Evolutionary conservation across 148 eudicot genomes (phyloP).

Genomic region (Rhododendron simsii): DNA sequence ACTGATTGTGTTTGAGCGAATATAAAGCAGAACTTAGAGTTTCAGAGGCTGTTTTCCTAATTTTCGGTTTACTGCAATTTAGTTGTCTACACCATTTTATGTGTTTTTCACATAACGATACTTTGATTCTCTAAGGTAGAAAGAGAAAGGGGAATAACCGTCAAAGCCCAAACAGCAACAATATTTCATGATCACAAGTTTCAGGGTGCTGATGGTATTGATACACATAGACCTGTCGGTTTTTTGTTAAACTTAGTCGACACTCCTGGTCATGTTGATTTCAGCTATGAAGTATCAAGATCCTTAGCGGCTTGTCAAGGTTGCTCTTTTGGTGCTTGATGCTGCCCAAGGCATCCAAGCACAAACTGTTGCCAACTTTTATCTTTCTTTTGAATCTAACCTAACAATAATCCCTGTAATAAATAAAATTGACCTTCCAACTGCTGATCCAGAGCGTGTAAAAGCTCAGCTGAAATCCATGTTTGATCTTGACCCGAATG

Average conservation of each 20-base stretch:
- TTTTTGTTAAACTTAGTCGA: constrained; percentile 73
- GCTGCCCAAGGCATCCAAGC: constrained; percentile 99
- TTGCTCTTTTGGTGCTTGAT: constrained; percentile 87
- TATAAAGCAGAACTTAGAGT: background rate
- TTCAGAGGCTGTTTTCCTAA: background rate
- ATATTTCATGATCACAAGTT: constrained; percentile 62
- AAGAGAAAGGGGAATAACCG: constrained; percentile 97
- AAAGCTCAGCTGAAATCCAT: constrained; percentile 82
- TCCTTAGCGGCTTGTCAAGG: constrained; percentile 98
- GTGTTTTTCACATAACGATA: background rate
- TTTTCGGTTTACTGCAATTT: background rate
- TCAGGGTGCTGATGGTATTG: constrained; percentile 21
- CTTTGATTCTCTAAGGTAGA: constrained; percentile 62
- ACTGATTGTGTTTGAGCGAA: no score
- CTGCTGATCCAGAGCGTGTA: constrained; percentile 93
- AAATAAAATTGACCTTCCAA: constrained; percentile 94
- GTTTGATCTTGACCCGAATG: constrained; percentile 87
- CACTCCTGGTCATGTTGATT: constrained; percentile 98
- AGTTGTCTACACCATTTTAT: background rate
- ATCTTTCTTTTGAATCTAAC: constrained; percentile 88
- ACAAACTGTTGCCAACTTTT: constrained; percentile 97
- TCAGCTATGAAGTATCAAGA: constrained; percentile 95
- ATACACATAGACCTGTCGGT: constrained; percentile 19
- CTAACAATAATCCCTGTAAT: constrained; percentile 80
- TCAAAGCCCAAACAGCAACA: constrained; percentile 96